Conservation (phyloP, 1,139 yeast genomes). For the Wickerhamiella infanticola region DNA sequence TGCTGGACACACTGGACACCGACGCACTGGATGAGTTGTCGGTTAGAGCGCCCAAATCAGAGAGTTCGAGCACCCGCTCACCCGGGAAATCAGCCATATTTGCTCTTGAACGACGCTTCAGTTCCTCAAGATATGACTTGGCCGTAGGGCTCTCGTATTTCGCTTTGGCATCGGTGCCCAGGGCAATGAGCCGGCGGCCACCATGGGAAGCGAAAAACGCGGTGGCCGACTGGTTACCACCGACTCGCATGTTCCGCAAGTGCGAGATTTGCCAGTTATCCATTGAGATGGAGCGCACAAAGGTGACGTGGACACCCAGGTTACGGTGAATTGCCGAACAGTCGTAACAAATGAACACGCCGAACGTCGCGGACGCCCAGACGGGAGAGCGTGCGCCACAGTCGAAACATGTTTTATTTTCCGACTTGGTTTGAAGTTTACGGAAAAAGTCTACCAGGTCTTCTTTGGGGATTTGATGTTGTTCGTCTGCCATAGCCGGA, state of each 20-base stretch:
- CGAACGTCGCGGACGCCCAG: conserved; percentile 98
- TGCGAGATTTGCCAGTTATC: conserved; percentile 89
- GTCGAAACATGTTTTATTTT: conserved; percentile 85
- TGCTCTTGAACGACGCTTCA: conserved; percentile 47
- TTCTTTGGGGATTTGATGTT: conserved; percentile 15
- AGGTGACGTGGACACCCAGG: conserved; percentile 90
- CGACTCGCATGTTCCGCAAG: conserved; percentile 76
- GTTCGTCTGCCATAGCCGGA: not conserved
- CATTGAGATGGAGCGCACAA: conserved; percentile 92
- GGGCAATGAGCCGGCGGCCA: conserved; percentile 50
- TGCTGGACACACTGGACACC: conserved; percentile 24
- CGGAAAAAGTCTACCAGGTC: conserved; percentile 14
- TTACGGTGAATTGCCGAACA: conserved; percentile 96
- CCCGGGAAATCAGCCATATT: conserved; percentile 63
- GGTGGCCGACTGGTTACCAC: conserved; percentile 78
- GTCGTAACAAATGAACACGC: conserved; percentile 88
- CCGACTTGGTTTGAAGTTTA: conserved; percentile 32
- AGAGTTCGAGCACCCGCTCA: conserved; percentile 34
- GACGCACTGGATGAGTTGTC: conserved; percentile 22
- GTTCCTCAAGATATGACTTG: conserved; percentile 57
- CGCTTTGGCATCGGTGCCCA: conserved; percentile 47
- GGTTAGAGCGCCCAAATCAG: conserved; percentile 18
- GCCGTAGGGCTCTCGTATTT: conserved; percentile 78
- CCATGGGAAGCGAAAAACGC: conserved; percentile 76
- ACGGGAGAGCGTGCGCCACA: conserved; percentile 94